Evolutionary conservation across 176 grass and related monocot species (phyloP).

Genomic region (Carex pumila): DNA sequence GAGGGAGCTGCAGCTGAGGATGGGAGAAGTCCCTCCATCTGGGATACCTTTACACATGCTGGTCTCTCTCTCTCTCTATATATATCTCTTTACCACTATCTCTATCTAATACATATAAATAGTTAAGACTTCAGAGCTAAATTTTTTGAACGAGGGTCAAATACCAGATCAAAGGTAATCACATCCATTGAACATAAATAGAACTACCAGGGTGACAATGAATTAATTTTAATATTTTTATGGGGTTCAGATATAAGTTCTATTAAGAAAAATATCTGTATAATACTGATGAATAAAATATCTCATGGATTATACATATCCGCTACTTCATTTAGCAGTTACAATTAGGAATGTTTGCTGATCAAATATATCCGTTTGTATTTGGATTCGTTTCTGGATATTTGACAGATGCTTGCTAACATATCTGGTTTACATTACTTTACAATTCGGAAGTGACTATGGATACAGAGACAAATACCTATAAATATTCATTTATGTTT

Average conservation of each 20-base stretch:
- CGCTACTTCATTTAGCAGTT: too few species aligned
- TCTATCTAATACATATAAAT: neutral
- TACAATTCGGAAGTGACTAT: too few species aligned
- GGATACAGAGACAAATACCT: too few species aligned
- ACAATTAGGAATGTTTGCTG: too few species aligned
- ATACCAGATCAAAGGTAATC: neutral
- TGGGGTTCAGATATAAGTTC: neutral
- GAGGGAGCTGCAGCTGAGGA: slow-evolving; percentile 63
- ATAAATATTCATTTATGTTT: too few species aligned
- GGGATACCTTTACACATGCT: slow-evolving; percentile 65
- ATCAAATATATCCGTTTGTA: too few species aligned
- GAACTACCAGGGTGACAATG: neutral
- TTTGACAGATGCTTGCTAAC: too few species aligned
- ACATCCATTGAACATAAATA: neutral
- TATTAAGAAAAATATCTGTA: neutral
- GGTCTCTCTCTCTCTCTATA: slow-evolving; percentile 3
- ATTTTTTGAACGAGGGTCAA: too few species aligned
- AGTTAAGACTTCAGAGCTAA: too few species aligned
- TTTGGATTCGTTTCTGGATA: too few species aligned
- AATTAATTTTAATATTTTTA: neutral
- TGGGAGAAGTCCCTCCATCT: slow-evolving; percentile 60
- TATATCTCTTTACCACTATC: neutral
- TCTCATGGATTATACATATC: too few species aligned
- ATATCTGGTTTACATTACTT: too few species aligned
- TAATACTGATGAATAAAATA: neutral